These are phyloP conservation scores for Tardiomyces blankii DNA, from an alignment of 1,139 yeast genomes.

Conservation along the genomic window DNA sequence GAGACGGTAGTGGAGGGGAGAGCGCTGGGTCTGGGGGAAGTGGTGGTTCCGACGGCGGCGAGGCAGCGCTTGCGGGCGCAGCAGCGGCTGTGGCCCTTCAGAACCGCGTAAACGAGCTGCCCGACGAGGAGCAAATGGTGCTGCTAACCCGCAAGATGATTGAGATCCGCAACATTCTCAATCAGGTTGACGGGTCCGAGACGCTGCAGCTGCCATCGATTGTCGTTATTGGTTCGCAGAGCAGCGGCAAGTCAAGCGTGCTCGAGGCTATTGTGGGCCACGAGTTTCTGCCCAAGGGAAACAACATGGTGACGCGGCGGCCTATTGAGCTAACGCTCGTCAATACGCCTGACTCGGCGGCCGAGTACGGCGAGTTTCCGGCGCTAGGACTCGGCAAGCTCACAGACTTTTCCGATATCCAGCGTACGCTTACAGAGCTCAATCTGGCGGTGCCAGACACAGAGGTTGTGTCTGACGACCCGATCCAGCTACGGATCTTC, in stretches of 20 bases:
- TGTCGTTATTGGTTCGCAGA: constrained; percentile 95
- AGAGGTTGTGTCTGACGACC: constrained; percentile 83
- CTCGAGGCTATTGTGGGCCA: constrained; percentile 90
- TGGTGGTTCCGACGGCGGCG: constrained; percentile 5
- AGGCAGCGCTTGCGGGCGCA: constrained; percentile 14
- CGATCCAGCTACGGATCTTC: constrained; percentile 79
- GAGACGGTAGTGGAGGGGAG: not conserved
- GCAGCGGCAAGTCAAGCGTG: constrained; percentile 93
- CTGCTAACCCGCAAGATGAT: constrained; percentile 91
- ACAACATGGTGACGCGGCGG: constrained; percentile 91
- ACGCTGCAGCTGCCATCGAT: constrained; percentile 81
- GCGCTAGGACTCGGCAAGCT: constrained; percentile 71
- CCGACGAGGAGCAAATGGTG: constrained; percentile 44
- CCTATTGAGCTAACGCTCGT: constrained; percentile 90
- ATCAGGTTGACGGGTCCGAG: constrained; percentile 67
- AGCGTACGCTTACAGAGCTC: constrained; percentile 69
- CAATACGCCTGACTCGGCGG: constrained; percentile 71
- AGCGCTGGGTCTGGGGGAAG: constrained; percentile 13
- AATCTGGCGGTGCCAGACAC: constrained; percentile 84
- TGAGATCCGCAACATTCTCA: constrained; percentile 73
- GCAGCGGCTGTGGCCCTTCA: constrained; percentile 27
- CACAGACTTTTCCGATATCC: constrained; percentile 82
- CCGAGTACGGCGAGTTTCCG: constrained; percentile 91
- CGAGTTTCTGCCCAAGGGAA: constrained; percentile 88
- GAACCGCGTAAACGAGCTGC: constrained; percentile 17